Conservation (phyloP, 768 basidiomycete genomes). For the Auricularia cornea region DNA sequence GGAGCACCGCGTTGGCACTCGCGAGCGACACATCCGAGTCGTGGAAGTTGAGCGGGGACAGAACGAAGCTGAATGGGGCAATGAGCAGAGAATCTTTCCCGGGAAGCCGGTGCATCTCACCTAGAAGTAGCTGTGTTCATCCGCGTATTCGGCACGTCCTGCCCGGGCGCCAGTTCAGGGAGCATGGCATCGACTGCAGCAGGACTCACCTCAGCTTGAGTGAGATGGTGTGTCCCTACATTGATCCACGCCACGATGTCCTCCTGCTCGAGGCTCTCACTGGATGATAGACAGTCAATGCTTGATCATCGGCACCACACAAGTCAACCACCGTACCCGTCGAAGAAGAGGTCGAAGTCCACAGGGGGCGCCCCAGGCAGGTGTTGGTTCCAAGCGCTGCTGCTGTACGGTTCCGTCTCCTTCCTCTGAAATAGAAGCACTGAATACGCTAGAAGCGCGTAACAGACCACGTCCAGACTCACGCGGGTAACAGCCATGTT, state of each 20-base stretch:
- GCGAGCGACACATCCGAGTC: slow-evolving; percentile 57
- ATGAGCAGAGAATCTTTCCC: too few species aligned
- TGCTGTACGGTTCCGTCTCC: slow-evolving; percentile 52
- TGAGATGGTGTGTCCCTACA: slow-evolving; percentile 56
- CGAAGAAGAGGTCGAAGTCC: slow-evolving; percentile 55
- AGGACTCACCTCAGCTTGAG: slow-evolving; percentile 19
- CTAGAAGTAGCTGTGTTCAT: slow-evolving; percentile 48
- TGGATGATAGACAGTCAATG: background rate
- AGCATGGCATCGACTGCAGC: background rate
- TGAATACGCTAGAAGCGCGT: background rate
- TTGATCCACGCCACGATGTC: slow-evolving; percentile 63
- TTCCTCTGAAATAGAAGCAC: slow-evolving; percentile 29
- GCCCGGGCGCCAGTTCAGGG: slow-evolving; percentile 13
- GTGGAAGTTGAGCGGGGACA: slow-evolving; percentile 59
- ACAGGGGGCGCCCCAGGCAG: slow-evolving; percentile 47
- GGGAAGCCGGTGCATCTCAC: slow-evolving; percentile 23
- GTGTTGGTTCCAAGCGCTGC: slow-evolving; percentile 55
- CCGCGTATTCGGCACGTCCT: slow-evolving; percentile 55
- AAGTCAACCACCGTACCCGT: slow-evolving; percentile 19
- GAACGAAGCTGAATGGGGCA: slow-evolving; percentile 39
- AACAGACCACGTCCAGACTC: background rate
- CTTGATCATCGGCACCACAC: background rate
- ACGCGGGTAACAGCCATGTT: slow-evolving; percentile 45
- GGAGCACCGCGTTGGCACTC: slow-evolving; percentile 42
- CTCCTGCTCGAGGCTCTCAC: slow-evolving; percentile 53